Base-by-base conservation (phyloP, 169 alveolate species). In the Babesia gibsoni region DNA sequence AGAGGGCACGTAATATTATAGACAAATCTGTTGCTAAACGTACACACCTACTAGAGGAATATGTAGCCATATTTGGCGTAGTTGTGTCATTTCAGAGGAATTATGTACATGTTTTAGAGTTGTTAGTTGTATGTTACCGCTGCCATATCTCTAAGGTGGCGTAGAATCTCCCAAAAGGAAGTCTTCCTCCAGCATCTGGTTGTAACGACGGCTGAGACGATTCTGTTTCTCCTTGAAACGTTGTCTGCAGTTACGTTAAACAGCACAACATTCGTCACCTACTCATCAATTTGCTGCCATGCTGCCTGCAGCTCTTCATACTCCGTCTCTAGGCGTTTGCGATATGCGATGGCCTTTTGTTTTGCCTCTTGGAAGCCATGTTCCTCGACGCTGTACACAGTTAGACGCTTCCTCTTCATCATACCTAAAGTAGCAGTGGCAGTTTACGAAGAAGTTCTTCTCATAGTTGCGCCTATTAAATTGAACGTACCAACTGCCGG, bases 401-500 rank as follows among this genome's bases (percentile, higher is more conserved):
- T 46, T 1, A 4, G 12, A 8, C 23, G 5, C 37, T 14, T 42
- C 29, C 27, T 20, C 4, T 22, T 18, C 9, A 18, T 32, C 66
- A 27, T 80, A 89, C 87, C 94, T 78, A 73, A 91, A 86, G 72
- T 90, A 88, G 36, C 91, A 48, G 36, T 81, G 84, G 58, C 92
- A 85, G 54, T 89, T 85, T 45, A 92, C 95, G 67, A 89, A 91
- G 85, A 91, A 92, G 85, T 91, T 92, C 42, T 89, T 84, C 42
- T 91, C 93, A 73, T 81, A 74, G 68, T 88, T 86, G 46, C 92
- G 68, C 63, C 89, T 67, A 58, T 84, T 63, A 74, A 92, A 92
- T 59, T 85, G 93, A 35, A 92, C 96, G 27, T 91, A 84, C 96
- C 96, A 92, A 35, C 92, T 90, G 14, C 96, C 95, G 49, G 88